phyloP scores from a whole-genome alignment of 257 asterid species.

The Prunella vulgaris region DNA sequence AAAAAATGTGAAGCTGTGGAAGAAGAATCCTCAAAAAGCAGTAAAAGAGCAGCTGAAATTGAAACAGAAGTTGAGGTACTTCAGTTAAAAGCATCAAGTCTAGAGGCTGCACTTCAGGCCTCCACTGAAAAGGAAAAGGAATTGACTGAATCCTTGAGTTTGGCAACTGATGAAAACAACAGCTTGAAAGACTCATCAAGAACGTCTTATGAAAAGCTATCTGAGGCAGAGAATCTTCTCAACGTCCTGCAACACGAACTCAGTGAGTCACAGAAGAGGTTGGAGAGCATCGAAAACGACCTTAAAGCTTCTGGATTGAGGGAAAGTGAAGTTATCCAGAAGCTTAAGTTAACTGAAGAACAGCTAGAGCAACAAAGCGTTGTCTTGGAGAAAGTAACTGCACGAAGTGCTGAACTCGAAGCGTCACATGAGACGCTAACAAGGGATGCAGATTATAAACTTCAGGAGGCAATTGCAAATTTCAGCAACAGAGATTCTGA shows the following conservation, averaged over 20 bases:
- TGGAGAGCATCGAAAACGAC: constrained; percentile 62
- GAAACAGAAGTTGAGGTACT: constrained; percentile 59
- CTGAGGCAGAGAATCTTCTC: constrained; percentile 58
- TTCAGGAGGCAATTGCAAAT: constrained; percentile 60
- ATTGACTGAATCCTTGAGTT: constrained; percentile 36
- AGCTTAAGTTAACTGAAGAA: constrained; percentile 76
- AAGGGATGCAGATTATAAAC: constrained; percentile 55
- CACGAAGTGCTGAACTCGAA: constrained; percentile 57
- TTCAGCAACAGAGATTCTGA: constrained; percentile 63
- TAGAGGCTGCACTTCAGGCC: constrained; percentile 54
- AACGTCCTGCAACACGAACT: constrained; percentile 52
- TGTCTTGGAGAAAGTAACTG: constrained; percentile 50
- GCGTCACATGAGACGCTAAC: constrained; percentile 48
- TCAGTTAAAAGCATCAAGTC: constrained; percentile 55
- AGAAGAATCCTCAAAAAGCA: constrained; percentile 40
- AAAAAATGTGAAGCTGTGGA: constrained; percentile 46
- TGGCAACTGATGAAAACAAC: constrained; percentile 55
- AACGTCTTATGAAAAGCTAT: constrained; percentile 54
- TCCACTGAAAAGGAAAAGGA: constrained; percentile 68
- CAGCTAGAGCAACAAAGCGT: constrained; percentile 55
- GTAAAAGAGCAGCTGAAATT: constrained; percentile 55
- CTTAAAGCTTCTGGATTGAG: constrained; percentile 49
- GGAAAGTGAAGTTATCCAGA: constrained; percentile 50
- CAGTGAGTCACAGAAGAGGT: constrained; percentile 44
- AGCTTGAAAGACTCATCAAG: constrained; percentile 46